Conservation (phyloP, 1,284 basidiomycete genomes). For the Cutaneotrichosporon dermatis region DNA sequence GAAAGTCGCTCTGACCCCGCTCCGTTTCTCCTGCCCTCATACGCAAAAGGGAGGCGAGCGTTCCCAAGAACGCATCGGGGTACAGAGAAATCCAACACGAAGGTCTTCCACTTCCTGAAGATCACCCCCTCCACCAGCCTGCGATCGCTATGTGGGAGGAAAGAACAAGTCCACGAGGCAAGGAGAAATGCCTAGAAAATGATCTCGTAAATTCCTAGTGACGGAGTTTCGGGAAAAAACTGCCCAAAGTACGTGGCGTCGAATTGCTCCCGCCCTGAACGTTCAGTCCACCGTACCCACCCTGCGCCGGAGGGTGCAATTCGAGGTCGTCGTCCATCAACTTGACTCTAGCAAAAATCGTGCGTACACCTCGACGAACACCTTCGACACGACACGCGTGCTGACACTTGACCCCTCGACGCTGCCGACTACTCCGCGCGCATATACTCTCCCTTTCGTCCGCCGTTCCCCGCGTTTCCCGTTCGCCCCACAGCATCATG, state of each 20-base stretch:
- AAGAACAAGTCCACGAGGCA: not conserved
- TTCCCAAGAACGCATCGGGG: constrained; percentile 19
- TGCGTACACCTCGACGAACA: constrained; percentile 3
- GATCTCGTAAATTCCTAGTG: not conserved
- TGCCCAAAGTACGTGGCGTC: not conserved
- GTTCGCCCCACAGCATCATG: constrained; percentile 7
- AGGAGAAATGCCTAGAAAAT: not conserved
- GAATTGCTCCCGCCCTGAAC: not conserved
- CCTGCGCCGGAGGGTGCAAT: not conserved
- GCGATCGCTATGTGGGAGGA: no score
- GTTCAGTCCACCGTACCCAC: not conserved
- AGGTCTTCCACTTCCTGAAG: no score
- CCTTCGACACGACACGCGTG: not conserved
- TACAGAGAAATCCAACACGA: constrained; percentile 1
- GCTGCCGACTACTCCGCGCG: not conserved
- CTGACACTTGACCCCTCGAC: constrained; percentile 9
- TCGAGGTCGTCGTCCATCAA: not conserved
- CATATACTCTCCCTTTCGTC: not conserved
- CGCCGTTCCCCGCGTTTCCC: not conserved
- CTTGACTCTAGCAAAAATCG: constrained; percentile 15
- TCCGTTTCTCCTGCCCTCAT: constrained; percentile 21
- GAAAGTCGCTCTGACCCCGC: constrained; percentile 16
- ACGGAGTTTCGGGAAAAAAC: not conserved
- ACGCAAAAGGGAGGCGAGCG: constrained; percentile 16
- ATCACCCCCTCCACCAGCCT: no score